Base-by-base conservation (phyloP, 306 rosid species). In the Cucumis hystrix region DNA sequence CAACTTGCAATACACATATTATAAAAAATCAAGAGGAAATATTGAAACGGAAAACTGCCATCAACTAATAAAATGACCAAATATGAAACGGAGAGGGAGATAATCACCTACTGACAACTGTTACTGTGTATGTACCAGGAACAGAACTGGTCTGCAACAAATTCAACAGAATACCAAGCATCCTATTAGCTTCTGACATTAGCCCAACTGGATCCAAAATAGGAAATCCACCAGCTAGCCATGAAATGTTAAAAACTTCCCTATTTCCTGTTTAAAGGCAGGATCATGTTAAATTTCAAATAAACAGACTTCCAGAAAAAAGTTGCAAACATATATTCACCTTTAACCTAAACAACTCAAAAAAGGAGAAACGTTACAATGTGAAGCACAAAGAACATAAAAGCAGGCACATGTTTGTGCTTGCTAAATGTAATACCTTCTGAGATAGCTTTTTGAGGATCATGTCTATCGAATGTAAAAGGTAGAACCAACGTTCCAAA, bases 151-250 rank as follows among this genome's bases (percentile, higher is more conserved):
- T 77, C 82, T 80, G 93, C 88, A 91, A 85, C 80, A 95, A 89
- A 83, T 90, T 95, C 80, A 95, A 86, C 80, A 95, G 86, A 80
- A 88, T 81, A 78, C 85, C 89, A 81, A 95, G 82, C 73, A 89
- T 87, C 84, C 87, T 89, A 81, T 84, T 90, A 79, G 96, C 93
- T 81, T 95, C 99, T 55, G 96, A 89, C 93, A 79, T 84, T 39
- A 95, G 92, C 83, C 63, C 78, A 79, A 80, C 87, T 33, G 90
- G 90, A 79, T 92, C 97, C 77, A 95, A 90, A 81, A 90, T 76
- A 80, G 98, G 93, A 84, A 92, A 96, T 82, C 89, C 84, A 79
- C 89, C 89, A 79, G 79, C 90, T 85, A 95, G 86, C 93, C 90
- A 88, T n/a, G 96, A 90, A 76, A 95, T 81, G 78, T 95, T 92